Conservation (phyloP, 1,139 yeast genomes). For the Nakaseomyces glabratus region DNA sequence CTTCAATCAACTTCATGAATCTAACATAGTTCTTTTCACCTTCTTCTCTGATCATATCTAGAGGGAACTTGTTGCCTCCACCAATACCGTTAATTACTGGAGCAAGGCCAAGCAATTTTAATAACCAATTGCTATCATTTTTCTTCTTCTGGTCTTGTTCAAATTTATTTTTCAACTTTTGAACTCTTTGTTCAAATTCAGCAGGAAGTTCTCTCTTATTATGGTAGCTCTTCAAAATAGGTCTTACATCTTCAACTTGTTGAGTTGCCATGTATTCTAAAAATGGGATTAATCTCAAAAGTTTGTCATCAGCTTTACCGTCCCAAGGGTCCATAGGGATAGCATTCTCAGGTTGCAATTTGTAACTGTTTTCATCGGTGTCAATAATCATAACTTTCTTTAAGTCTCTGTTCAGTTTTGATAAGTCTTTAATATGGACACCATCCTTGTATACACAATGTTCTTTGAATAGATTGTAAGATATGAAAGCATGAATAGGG, state of each 20-base stretch:
- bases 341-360: constrained; percentile 88
- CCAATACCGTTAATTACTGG: constrained; percentile 33
- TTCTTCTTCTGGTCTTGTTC: constrained; percentile 54
- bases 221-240: constrained; percentile 66
- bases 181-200: constrained; percentile 75
- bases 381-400: constrained; percentile 75
- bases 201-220: constrained; percentile 52
- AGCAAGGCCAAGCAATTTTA: constrained; percentile 55
- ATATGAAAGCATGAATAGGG: constrained; percentile 82
- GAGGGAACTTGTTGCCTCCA: constrained; percentile 68
- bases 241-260: constrained; percentile 84
- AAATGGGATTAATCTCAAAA: constrained; percentile 78
- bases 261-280: constrained; percentile 92
- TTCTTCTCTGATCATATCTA: constrained; percentile 83
- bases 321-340: constrained; percentile 77
- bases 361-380: constrained; percentile 60
- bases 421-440: constrained; percentile 71
- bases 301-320: constrained; percentile 73
- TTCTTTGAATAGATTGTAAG: constrained; percentile 83
- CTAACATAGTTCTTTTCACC: constrained; percentile 85
- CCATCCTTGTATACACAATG: constrained; percentile 84
- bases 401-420: constrained; percentile 83
- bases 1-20: constrained; percentile 74
- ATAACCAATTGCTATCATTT: constrained; percentile 44
- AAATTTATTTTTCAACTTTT: constrained; percentile 60